Percentiles rank a stretch among this genome's conserved stretches.
Evolutionary conservation across 192 early-diverging fungal species (phyloP).

Genomic region (Umbelopsis sp.): DNA sequence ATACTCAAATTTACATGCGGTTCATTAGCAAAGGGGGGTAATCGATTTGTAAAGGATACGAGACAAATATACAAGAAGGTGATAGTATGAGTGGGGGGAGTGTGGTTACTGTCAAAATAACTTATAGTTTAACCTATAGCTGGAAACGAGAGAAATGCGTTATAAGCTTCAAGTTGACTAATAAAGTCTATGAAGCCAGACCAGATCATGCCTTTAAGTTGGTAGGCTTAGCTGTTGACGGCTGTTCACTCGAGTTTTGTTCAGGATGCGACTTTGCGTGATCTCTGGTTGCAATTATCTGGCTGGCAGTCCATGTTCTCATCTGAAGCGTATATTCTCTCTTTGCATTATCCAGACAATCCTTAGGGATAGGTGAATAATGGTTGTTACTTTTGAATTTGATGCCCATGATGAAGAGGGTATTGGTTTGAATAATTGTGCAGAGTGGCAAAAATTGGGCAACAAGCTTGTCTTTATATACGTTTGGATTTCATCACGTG

Average conservation of each 20-base stretch:
- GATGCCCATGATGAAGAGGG: neutral
- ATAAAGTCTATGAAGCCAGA: neutral
- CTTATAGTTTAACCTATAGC: too few relatives aligned
- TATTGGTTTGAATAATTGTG: neutral
- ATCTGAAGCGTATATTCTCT: conserved; percentile 13
- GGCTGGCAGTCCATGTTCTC: conserved; percentile 3
- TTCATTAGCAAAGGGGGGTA: neutral
- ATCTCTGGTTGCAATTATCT: neutral
- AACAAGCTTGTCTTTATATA: neutral
- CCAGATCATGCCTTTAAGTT: neutral
- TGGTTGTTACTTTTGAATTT: neutral
- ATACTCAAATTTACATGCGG: neutral
- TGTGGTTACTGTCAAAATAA: too few relatives aligned
- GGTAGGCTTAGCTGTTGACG: neutral
- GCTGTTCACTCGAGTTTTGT: neutral
- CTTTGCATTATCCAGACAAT: conserved; percentile 2
- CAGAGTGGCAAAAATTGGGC: neutral
- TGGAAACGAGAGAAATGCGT: too few relatives aligned
- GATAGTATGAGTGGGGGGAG: too few relatives aligned
- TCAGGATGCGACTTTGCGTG: neutral
- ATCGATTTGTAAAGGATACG: neutral
- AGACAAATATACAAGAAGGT: neutral
- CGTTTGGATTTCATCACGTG: neutral
- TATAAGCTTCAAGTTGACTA: too few relatives aligned
- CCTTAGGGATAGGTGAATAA: neutral